Evolutionary conservation across 805 yeast species (phyloP), one percentile per base, ranked within the genome.

Genomic region (Wickerhamomyces pijperi): DNA sequence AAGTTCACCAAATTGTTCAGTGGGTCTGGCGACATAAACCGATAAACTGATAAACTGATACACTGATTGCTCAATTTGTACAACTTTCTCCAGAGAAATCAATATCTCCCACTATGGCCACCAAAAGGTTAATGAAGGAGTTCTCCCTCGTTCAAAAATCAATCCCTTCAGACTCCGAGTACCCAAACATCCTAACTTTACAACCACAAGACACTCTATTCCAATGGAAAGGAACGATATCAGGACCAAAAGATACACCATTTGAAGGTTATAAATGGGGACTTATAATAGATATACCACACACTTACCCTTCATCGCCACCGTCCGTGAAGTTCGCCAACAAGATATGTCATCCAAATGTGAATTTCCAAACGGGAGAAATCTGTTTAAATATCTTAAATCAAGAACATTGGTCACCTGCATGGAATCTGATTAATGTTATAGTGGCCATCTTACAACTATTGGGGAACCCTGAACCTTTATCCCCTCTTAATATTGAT

Each of bases 401-500:
- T 31, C 72, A 75, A 40, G 53, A 46, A 34, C 64, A 64, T 42
- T 82, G 88, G 88, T 70, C 83, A 0, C 88, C 90, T 0, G 84
- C 83, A 2, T 81, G 86, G 83, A 72, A 76, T 39, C 51, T 82
- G 35, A 57, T 68, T 36, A 63, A 74, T 40, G 61, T 74, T 5
- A 60, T 78, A 35, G 65, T 70, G 15, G 85, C 85, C 1, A 68
- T 81, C 2, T 51, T 76, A 25, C 59, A 73, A 53, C 62, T 82
- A 14, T 50, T 81, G 8, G 72, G 68, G 34, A 72, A 74, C 37
- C 87, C 87, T 0, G 86, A 77, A 50, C 81, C 84, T 0, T 75
- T 76, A 43, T 74, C 82, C 32, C 90, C 90, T 1, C 56, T 82
- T 37, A 78, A 82, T 49, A 64, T 82, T 14, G 88, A 82, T 52